Evolutionary conservation across 2,329 filamentous ascomycete species (phyloP).

Genomic region (Onygenales sp.): DNA sequence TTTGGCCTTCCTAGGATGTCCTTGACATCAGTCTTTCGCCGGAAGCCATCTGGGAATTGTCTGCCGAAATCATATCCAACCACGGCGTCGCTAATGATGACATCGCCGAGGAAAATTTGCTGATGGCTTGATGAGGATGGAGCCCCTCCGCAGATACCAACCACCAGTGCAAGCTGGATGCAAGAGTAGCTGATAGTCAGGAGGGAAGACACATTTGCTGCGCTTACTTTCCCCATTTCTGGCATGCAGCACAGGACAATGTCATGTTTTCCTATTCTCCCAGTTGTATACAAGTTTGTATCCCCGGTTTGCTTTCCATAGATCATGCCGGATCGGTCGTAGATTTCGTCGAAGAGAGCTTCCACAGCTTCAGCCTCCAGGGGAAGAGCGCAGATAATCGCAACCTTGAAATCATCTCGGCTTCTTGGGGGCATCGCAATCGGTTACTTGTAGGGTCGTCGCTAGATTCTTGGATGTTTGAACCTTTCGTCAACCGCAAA

Average conservation of each 20-base stretch:
- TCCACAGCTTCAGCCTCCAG: constrained; percentile 23
- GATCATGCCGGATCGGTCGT: constrained; percentile 12
- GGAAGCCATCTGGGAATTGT: constrained; percentile 15
- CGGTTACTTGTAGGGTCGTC: too few species aligned
- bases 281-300: constrained; percentile 20
- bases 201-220: constrained; percentile 17
- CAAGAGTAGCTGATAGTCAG: constrained; percentile 24
- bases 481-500: too few species aligned
- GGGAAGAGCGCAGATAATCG: constrained; percentile 28
- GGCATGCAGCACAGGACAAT: constrained; percentile 23
- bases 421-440: neutral
- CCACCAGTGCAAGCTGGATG: constrained; percentile 26
- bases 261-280: constrained; percentile 18
- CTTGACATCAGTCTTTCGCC: neutral
- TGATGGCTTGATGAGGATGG: constrained; percentile 13
- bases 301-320: constrained; percentile 20
- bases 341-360: constrained; percentile 20
- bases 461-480: too few species aligned
- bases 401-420: constrained; percentile 10
- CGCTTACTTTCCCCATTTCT: constrained; percentile 18
- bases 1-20: constrained; percentile 8
- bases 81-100: constrained; percentile 19
- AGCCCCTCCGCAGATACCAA: constrained; percentile 33
- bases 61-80: constrained; percentile 17
- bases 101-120: constrained; percentile 18